Evolutionary conservation across 2,329 filamentous ascomycete genomes (phyloP), one percentile per base, ranked within the genome.

Genomic region (Cercospora zeina): DNA sequence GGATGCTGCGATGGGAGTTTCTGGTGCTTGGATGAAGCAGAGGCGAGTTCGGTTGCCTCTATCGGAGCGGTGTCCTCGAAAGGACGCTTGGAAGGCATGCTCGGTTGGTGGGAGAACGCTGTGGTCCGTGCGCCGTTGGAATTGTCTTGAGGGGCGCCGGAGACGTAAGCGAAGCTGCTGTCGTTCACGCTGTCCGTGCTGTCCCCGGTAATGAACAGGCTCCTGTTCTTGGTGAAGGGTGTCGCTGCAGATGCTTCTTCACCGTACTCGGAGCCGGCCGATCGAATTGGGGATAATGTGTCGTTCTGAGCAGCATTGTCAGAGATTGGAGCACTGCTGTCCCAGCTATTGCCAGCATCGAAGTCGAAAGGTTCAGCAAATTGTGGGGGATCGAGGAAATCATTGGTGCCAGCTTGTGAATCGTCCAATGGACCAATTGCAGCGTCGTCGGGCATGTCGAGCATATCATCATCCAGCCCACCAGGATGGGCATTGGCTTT

Each of bases 391-490:
- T 57, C 19, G 14, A 57, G 14, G 11, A 57, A 30, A 4, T 39
- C 16, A 8, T 47, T 37, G 16, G 34, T 30, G 6, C 16, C 49
- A 9, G 30, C 0, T 19, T 34, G 14, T 2, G n/a, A 19, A n/a
- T 14, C 21, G 11, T 34, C 49, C 3, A 19, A 34, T 13, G 31
- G 9, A 30, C 14, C 42, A 3, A 14, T 27, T 11, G 24, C 21
- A 4, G 37, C 54, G 13, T 64, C 39, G 3, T 58, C 37, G 19
- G 42, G 19, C 19, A 55, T 50, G 58, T 68, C 67, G 21, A 69
- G 65, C 67, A 69, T 67, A n/a, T 70, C 66, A 4, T 66, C 65
- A 16, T 65, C 55, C 59, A 42, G 14, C 33, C 61, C 8, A 47
- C 13, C 30, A 42, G 34, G 9, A 45, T 49, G n/a, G 45, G 14